Evolutionary conservation across 2,329 filamentous ascomycete genomes (phyloP).

Genomic region (Fusarium fujikuroi): DNA sequence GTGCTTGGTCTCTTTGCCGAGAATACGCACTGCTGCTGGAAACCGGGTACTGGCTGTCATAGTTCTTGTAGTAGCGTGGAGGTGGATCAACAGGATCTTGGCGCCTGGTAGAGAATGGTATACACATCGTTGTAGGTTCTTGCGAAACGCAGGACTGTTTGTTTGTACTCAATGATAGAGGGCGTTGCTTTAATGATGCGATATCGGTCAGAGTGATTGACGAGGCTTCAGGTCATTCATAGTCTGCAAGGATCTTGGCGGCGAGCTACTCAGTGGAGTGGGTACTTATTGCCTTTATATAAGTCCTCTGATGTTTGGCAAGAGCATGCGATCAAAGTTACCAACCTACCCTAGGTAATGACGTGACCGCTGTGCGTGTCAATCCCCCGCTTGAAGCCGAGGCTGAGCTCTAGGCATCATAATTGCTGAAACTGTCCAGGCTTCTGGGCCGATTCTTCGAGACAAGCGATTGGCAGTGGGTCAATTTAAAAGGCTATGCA

Average conservation of each 20-base stretch:
- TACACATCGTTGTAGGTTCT: neutral
- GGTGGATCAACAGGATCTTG: neutral
- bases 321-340: neutral
- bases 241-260: neutral
- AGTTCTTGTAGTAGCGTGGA: neutral
- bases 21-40: neutral
- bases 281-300: neutral
- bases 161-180: neutral
- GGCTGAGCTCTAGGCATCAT: slow-evolving; percentile 14
- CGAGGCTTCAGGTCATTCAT: neutral
- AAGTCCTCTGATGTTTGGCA: neutral
- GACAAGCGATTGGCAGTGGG: neutral
- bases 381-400: neutral
- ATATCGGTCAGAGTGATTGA: neutral
- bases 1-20: neutral
- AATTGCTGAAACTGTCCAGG: slow-evolving; percentile 2
- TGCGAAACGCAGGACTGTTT: no score
- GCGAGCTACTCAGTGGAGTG: no score
- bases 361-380: neutral
- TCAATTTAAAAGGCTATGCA: neutral
- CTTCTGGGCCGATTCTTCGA: neutral
- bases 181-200: neutral
- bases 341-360: neutral
- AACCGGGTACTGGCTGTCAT: neutral
- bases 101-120: neutral